Conservation (phyloP, 1,139 yeast species). For the Petasospora rhodanensis region DNA sequence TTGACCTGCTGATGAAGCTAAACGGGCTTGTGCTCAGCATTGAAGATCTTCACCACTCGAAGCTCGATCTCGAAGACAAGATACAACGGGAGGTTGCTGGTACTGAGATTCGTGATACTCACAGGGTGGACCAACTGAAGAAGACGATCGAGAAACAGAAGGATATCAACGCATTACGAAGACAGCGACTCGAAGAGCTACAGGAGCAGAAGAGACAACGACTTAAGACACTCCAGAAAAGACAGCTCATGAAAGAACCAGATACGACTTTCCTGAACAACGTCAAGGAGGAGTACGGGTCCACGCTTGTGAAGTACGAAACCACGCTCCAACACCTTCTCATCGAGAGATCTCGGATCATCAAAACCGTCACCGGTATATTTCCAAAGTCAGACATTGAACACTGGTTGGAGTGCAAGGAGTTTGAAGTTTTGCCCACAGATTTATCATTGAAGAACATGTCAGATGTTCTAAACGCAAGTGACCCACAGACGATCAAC, state of each 20-base stretch:
- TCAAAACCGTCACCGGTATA: conserved; percentile 10
- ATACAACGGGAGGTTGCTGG: conserved; percentile 4
- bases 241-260: conserved; percentile 1
- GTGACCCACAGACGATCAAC: conserved; percentile 26
- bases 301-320: conserved; percentile 13
- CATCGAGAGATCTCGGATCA: conserved; percentile 17
- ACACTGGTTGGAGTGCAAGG: conserved; percentile 16
- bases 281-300: conserved; percentile 15
- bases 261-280: conserved; percentile 7
- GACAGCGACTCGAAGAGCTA: conserved; percentile 13
- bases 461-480: conserved; percentile 19
- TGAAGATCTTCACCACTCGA: conserved; percentile 15
- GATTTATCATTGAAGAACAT: conserved; percentile 15
- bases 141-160: conserved; percentile 6
- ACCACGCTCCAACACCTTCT: conserved; percentile 20
- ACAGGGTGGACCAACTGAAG: conserved; percentile 8
- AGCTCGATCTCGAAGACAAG: conserved; percentile 2
- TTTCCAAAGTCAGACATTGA: conserved; percentile 20
- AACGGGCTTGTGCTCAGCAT: conserved; percentile 40
- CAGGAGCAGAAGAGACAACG: conserved; percentile 7
- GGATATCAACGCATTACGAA: conserved; percentile 2
- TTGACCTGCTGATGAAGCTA: conserved; percentile 42
- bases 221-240: conserved; percentile 5
- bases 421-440: conserved; percentile 20
- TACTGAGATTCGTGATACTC: conserved; percentile 4